Base-by-base conservation (phyloP, 331 rosid species). In the Acacia concinna region DNA sequence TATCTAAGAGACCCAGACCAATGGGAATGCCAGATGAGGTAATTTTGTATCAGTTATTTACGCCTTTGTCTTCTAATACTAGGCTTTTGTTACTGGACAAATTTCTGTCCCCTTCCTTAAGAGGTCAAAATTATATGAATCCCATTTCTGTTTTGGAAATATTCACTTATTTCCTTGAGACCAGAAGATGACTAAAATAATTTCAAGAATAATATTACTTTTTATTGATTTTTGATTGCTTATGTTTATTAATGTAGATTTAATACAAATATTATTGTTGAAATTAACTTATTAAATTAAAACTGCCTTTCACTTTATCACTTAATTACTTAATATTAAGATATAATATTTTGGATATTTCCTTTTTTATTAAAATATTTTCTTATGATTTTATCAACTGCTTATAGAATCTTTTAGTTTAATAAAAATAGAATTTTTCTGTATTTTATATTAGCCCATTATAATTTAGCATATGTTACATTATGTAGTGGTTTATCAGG, bases 21-120 rank as follows among this genome's bases (percentile, higher is more conserved):
- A 87, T 96, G 59, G 96, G 97, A 82, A 82, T 91, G 84, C 77
- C 92, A 31, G 98, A 93, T 78, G 99, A 96, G 82, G 99, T 96
- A 91, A 80, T 60, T 9, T 62, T 20, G 17, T 13, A 51, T 62
- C 57, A 23, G 37, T 67, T 40, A 25, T 76, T 73, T 20, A 49
- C 5, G 14, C 52, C n/a, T 54, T 4, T 60, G 38, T 38, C 52
- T 56, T 18, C 60, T 44, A 31, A 35, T 63, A 71, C 75, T 18
- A 31, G 44, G 37, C 18, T 47, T 74, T 37, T 41, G 13, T 23
- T 64, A 21, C 14, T n/a, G 41, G 40, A 62, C 31, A 62, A 14
- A 28, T 60, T 17, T 14, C 18, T 62, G n/a, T 30, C 35, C 67
- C 14, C 38, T 60, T 60, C n/a, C 21, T 4, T 30, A 30, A 28